phyloP scores from a whole-genome alignment of 1,284 basidiomycete species.

The Ustilago curta region DNA sequence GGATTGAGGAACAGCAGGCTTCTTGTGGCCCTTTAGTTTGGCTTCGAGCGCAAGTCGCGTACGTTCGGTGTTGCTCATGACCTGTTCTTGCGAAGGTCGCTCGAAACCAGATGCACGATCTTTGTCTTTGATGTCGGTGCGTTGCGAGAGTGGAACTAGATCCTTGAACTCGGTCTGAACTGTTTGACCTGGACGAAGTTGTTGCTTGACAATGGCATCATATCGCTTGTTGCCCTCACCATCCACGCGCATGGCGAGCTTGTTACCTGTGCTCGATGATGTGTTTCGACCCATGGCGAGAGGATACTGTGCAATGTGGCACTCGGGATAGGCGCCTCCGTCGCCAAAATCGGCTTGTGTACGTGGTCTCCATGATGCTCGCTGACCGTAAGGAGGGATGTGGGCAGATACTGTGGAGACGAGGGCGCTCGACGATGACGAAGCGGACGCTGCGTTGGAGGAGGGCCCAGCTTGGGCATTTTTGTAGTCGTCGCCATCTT shows the following conservation, averaged over 20 bases:
- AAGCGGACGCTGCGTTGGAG: constrained; percentile 19
- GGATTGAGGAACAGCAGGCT: constrained; percentile 84
- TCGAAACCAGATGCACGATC: constrained; percentile 77
- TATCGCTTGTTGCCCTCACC: constrained; percentile 95
- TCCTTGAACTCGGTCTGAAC: constrained; percentile 98
- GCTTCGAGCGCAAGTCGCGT: constrained; percentile 92
- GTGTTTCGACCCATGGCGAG: constrained; percentile 92
- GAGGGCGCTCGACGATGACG: constrained; percentile 16
- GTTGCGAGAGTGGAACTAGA: constrained; percentile 89
- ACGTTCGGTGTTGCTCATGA: constrained; percentile 87
- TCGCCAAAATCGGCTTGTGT: constrained; percentile 87
- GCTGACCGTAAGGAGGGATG: constrained; percentile 84
- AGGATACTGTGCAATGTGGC: constrained; percentile 96
- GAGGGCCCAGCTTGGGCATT: constrained; percentile 28
- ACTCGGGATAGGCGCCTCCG: constrained; percentile 96
- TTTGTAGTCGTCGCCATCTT: constrained; percentile 19
- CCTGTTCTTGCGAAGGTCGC: constrained; percentile 88
- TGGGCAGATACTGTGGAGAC: constrained; percentile 19
- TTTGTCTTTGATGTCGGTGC: constrained; percentile 81
- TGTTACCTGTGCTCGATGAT: constrained; percentile 72
- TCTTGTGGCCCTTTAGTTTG: constrained; percentile 93
- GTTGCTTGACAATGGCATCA: constrained; percentile 95
- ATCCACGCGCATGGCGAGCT: constrained; percentile 92
- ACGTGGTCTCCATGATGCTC: constrained; percentile 87
- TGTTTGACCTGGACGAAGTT: constrained; percentile 83